Evolutionary conservation across 257 asterid genomes (phyloP), one percentile per base, ranked within the genome.

Genomic region (Capsicum pubescens): DNA sequence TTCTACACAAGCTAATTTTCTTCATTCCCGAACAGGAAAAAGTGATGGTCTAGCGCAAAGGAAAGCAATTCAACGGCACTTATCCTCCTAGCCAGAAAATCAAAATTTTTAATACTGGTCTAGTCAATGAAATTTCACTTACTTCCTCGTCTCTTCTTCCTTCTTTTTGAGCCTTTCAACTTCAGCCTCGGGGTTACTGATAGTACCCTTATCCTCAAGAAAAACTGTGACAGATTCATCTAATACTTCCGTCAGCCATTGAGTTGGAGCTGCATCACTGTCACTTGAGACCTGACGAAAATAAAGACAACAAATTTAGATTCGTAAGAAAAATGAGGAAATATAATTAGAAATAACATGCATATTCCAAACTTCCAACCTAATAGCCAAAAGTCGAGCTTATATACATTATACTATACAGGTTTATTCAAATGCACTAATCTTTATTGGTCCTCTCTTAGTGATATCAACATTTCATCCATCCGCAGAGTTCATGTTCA

Each of bases 121-220:
- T 15, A 50, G 81, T 7, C 44, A 21, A 21, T 9, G 46, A 76
- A 76, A 87, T 64, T 77, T 74, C 67, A 52, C 93, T 89, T 88
- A 94, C 99, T 87, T 94, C 81, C 90, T 89, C 36, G 90, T 84
- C 50, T 96, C 98, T 79, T 91, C 98, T 96, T 89, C 90, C 92
- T 88, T 94, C 89, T 92, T 96, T 86, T 56, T 88, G 39, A 96
- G 91, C 86, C 94, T 96, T 84, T 94, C 98, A 78, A 86, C 94
- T 85, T 93, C 98, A 58, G 93, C 98, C 81, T 91, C 95, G 15
- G 90, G 89, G 36, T 93, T 87, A 39, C 90, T 81, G 76, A 76
- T 16, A 32, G 59, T 87, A 63, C 95, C 97, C 60, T 84, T 85
- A 50, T 84, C 90, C 82, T 92, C 88, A 13, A 96, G 93, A 88